These are phyloP conservation scores for Catunica adiposa DNA, from an alignment of 2,329 filamentous ascomycete species.

Conservation along the genomic window DNA sequence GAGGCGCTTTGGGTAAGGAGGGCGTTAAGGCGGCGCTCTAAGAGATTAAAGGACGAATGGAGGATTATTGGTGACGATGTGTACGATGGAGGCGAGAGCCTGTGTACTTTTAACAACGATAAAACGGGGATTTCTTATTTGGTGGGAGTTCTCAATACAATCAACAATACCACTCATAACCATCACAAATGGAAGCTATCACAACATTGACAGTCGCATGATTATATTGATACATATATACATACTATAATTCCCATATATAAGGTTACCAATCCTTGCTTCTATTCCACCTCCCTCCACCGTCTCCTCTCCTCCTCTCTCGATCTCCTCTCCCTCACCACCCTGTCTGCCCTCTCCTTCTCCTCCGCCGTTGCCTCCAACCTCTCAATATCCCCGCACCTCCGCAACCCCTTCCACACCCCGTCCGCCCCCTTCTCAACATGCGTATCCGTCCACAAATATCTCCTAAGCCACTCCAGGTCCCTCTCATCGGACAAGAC, in stretches of 20 bases:
- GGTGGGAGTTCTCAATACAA: too few relatives aligned
- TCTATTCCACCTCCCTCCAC: too few relatives aligned
- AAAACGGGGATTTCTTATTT: too few relatives aligned
- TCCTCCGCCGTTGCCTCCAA: background rate
- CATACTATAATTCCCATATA: too few relatives aligned
- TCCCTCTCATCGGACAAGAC: constrained; percentile 46
- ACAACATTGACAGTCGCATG: background rate
- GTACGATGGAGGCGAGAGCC: background rate
- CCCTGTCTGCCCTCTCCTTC: constrained; percentile 34
- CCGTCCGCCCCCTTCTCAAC: background rate
- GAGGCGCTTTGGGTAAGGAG: constrained; percentile 34
- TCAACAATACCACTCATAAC: background rate
- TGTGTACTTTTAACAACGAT: background rate
- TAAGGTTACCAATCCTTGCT: too few relatives aligned
- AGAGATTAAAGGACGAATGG: constrained; percentile 16
- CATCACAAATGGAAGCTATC: too few relatives aligned
- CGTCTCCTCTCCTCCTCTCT: background rate
- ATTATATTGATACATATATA: too few relatives aligned
- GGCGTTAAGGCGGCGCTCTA: constrained; percentile 38
- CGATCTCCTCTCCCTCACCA: background rate
- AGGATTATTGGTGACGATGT: too few relatives aligned
- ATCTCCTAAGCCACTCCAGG: constrained; percentile 24
- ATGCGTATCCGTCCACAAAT: background rate
- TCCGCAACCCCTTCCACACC: background rate
- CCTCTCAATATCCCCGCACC: background rate